phyloP scores from a whole-genome alignment of 495 filamentous ascomycete genomes.

The Venustampulla echinocandica region DNA sequence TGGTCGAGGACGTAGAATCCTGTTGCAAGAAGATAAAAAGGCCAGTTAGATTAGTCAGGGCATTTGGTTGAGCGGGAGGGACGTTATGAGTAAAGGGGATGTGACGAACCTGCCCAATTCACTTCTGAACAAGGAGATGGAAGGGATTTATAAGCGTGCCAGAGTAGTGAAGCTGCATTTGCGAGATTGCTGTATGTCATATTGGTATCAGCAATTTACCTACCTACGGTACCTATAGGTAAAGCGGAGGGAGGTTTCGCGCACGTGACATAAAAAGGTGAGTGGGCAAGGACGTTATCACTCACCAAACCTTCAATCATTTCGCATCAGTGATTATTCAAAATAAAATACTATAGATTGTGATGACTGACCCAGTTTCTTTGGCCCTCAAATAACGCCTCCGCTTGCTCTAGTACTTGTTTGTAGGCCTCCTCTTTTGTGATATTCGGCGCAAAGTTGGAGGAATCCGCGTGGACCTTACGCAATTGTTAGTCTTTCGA shows the following conservation, averaged over 20 bases:
- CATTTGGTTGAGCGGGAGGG: neutral
- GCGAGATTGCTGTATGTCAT: slow-evolving; percentile 62
- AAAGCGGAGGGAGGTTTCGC: neutral
- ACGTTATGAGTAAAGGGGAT: neutral
- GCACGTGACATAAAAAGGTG: neutral
- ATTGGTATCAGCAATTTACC: neutral
- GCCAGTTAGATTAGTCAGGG: neutral
- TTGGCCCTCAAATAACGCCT: slow-evolving; percentile 66
- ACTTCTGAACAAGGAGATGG: slow-evolving; percentile 61
- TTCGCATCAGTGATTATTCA: no score
- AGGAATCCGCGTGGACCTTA: slow-evolving; percentile 82
- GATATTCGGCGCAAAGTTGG: slow-evolving; percentile 56
- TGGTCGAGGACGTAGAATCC: slow-evolving; percentile 77
- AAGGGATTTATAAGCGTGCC: slow-evolving; percentile 75
- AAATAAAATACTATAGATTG: no score
- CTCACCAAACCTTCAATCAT: no score
- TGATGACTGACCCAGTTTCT: slow-evolving; percentile 75
- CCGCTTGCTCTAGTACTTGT: slow-evolving; percentile 63
- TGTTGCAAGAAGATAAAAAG: slow-evolving; percentile 12
- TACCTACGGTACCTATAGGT: no score
- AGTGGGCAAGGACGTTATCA: no score
- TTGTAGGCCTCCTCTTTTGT: slow-evolving; percentile 70
- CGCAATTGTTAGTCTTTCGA: neutral
- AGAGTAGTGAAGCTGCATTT: slow-evolving; percentile 76
- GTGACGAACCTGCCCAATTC: slow-evolving; percentile 69